Evolutionary conservation across 495 filamentous ascomycete species (phyloP), one percentile per base, ranked within the genome.

Genomic region (Penicillium roqueforti): DNA sequence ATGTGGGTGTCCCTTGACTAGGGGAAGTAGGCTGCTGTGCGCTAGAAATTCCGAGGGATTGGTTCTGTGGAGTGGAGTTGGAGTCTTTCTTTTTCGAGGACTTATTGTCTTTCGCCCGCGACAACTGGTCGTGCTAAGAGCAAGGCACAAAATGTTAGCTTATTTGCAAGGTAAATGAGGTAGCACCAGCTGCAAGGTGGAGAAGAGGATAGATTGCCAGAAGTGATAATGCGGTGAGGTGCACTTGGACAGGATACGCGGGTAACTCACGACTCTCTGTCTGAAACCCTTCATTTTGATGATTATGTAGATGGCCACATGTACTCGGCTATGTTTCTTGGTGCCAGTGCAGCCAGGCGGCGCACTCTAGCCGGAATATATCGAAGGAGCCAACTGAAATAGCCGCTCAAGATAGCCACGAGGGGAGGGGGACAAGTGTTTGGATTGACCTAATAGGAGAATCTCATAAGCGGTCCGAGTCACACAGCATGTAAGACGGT

Each of bases 241-340:
- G 62, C 50, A 44, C 41, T 16, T 46, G 50, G 20, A 22, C 29
- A 52, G 38, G 14, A 20, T 19, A 25, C 20, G 34, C 44, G 60
- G 59, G 43, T 54, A 58, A 87, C 92, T 80, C 80, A 96, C 92
- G 78, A 97, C 95, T 87, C 88, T 87, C 79, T 95, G 90, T 77
- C 93, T 87, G 74, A 98, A 96, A 68, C 89, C 86, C 79, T 96
- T 97, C 93, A 98, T 97, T 76, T 82, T 91, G 54, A 60, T 59
- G 39, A 48, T 53, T 54, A 57, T 58, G 55, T 65, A 48, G 61
- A 68, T 51, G 62, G 54, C 68, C 69, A 66, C 72, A 75, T 74
- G 66, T 70, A 75, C 66, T 71, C 63, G 61, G 54, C 56, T 61
- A 48, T 28, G 31, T 31, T 52, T 60, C 48, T 69, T 58, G 59